Evolutionary conservation across 441 rosid species (phyloP), one percentile per base, ranked within the genome.

Genomic region (Adansonia rubrostipa): DNA sequence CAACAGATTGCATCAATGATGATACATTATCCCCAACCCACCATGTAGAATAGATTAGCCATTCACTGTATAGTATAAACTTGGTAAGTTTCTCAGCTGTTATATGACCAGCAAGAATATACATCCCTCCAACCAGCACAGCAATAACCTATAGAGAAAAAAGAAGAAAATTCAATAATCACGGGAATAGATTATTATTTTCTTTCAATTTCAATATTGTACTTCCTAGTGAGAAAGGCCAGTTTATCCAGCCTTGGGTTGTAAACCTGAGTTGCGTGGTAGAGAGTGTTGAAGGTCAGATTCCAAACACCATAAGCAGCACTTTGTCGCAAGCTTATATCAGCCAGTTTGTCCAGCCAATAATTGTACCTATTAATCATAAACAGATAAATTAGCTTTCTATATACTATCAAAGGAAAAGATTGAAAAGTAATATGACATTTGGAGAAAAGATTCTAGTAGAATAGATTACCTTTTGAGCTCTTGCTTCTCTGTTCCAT

Each of bases 271-370:
- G 95, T 92, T 45, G 98, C 90, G 82, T 93, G 98, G 86, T 93
- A 93, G 80, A 96, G 95, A 73, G 92, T 87, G 83, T 92, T 92
- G 92, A 91, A 96, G 88, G 89, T 88, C 84, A 88, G 86, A 78
- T 89, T 96, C 98, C 99, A 96, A 77, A 92, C 85, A 71, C 99
- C 99, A 89, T 89, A 91, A 53, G 99, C 99, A 85, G 94, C 97
- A 89, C 99, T 96, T 86, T 96, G 98, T 78, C 93, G 88, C 84
- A 96, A 83, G 85, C 93, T 93, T 82, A 93, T 85, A 86, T 85
- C 90, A 71, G 97, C 97, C 85, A 93, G 78, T 82, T 90, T 96
- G 72, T 86, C 91, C 63, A 93, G 91, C 97, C 95, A 96, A 42
- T 82, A 84, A 57, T 87, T 87, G 86, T 91, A 96, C 92, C 99